Evolutionary conservation across 371 early-diverging fungal species (phyloP).

Genomic region (Mortierella sp.): DNA sequence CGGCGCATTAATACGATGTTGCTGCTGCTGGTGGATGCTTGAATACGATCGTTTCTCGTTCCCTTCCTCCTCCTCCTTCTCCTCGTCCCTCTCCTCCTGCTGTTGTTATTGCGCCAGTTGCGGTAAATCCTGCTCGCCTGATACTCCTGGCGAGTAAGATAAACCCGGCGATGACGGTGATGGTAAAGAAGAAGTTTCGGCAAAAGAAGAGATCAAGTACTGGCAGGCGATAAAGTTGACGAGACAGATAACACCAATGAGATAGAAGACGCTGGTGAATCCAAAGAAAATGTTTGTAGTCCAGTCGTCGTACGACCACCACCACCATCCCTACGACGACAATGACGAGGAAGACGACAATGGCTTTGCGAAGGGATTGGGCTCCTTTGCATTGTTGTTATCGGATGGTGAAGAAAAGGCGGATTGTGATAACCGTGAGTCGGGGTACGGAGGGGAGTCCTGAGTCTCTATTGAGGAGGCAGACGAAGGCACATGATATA

Average conservation of each 20-base stretch:
- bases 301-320: not conserved
- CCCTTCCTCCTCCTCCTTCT: not conserved
- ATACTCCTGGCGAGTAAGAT: no score
- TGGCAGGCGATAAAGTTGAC: conserved; percentile 26
- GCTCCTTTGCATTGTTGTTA: not conserved
- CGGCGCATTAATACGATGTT: not conserved
- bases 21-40: not conserved
- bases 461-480: not conserved
- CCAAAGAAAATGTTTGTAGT: conserved; percentile 13
- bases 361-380: not conserved
- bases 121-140: no score
- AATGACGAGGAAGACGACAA: not conserved
- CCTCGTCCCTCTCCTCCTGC: not conserved
- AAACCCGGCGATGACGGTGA: no score
- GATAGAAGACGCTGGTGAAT: conserved; percentile 31
- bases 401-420: not conserved
- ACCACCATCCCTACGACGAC: not conserved
- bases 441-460: not conserved
- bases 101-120: not conserved
- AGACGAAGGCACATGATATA: not conserved
- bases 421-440: not conserved
- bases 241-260: conserved; percentile 30
- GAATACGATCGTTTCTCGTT: not conserved
- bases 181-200: not conserved
- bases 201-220: not conserved